Conservation (phyloP, 2,329 filamentous ascomycete species). For the Fusarium palustre region DNA sequence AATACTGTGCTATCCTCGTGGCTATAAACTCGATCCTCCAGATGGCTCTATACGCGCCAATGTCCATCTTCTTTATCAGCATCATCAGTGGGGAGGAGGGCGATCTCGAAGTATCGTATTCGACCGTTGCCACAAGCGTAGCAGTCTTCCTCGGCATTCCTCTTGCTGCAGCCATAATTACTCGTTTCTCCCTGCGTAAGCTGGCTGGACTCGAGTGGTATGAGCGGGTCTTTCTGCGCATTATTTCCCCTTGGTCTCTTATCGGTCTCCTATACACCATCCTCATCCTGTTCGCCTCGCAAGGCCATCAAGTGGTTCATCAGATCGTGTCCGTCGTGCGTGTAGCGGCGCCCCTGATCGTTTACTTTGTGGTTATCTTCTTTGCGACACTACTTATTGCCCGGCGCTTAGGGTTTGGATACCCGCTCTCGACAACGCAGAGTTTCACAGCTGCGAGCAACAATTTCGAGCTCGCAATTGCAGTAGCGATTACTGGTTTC, state of each 20-base stretch:
- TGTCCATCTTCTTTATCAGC: constrained; percentile 76
- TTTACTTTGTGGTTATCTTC: constrained; percentile 85
- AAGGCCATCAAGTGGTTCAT: constrained; percentile 80
- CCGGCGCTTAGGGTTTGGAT: constrained; percentile 77
- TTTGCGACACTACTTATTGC: constrained; percentile 72
- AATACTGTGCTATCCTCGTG: constrained; percentile 87
- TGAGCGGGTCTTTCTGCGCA: constrained; percentile 75
- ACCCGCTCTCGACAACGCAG: constrained; percentile 77
- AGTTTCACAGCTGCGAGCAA: constrained; percentile 93
- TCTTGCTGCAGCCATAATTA: constrained; percentile 81
- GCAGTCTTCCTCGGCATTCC: constrained; percentile 89
- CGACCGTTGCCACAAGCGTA: constrained; percentile 80
- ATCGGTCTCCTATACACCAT: constrained; percentile 90
- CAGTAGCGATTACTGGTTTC: constrained; percentile 85
- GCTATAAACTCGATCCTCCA: constrained; percentile 81
- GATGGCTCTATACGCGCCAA: constrained; percentile 77
- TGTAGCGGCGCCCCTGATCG: constrained; percentile 81
- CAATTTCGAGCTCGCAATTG: constrained; percentile 93
- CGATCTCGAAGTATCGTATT: constrained; percentile 63
- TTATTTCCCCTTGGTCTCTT: constrained; percentile 78
- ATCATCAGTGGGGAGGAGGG: constrained; percentile 68
- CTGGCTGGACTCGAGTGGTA: constrained; percentile 71
- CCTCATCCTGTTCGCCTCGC: constrained; percentile 84
- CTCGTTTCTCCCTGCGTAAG: constrained; percentile 71
- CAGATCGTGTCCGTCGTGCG: constrained; percentile 86